Conservation (phyloP, 2,329 filamentous ascomycete species). For the Monilinia fructigena region DNA sequence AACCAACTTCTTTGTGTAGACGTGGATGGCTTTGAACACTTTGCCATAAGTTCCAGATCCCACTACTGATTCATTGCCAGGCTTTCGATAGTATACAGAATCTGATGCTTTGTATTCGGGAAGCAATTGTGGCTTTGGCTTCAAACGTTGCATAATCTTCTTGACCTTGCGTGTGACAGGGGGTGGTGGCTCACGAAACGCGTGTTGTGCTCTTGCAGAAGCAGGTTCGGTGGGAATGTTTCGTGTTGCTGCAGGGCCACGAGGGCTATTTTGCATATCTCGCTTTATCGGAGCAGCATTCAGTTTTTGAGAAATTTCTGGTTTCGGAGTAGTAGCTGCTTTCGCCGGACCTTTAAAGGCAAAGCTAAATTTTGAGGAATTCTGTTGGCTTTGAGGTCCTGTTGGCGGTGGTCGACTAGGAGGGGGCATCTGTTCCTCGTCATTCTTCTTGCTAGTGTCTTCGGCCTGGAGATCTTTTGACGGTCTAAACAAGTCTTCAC, state of each 20-base stretch:
- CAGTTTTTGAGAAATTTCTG: constrained; percentile 64
- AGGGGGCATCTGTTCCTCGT: constrained; percentile 53
- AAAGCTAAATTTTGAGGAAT: constrained; percentile 78
- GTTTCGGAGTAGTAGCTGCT: constrained; percentile 55
- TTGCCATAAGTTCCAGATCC: constrained; percentile 95
- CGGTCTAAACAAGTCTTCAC: constrained; percentile 61
- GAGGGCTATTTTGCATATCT: constrained; percentile 36
- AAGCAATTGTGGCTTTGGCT: constrained; percentile 67
- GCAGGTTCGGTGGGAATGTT: constrained; percentile 54
- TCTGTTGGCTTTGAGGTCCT: constrained; percentile 42
- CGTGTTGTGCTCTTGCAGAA: constrained; percentile 44
- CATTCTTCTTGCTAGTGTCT: constrained; percentile 53
- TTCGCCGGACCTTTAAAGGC: constrained; percentile 78
- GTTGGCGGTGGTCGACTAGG: constrained; percentile 50
- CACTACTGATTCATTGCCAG: constrained; percentile 95
- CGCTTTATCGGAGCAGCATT: constrained; percentile 50
- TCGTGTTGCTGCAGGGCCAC: constrained; percentile 44
- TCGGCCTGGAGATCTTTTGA: constrained; percentile 65
- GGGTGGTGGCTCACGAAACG: constrained; percentile 40
- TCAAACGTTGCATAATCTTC: constrained; percentile 67
- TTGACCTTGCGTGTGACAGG: constrained; percentile 56
- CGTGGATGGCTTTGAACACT: constrained; percentile 89
- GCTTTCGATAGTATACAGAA: constrained; percentile 91
- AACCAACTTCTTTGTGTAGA: constrained; percentile 82
- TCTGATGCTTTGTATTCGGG: constrained; percentile 74